Evolutionary conservation across 306 rosid genomes (phyloP).

Genomic region (Sindora glabra): DNA sequence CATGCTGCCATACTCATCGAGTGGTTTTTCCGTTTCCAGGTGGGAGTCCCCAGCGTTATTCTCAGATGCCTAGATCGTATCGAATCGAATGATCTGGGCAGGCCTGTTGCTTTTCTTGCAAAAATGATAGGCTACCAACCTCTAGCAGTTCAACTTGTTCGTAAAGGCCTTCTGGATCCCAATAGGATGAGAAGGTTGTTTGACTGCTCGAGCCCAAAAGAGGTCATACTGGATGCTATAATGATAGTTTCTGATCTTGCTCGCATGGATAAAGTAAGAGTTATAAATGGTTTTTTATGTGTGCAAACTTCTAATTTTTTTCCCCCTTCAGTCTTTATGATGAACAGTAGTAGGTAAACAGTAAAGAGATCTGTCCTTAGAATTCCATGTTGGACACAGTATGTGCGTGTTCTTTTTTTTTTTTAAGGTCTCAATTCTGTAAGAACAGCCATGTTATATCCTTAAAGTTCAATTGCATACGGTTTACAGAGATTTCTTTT

Average conservation of each 20-base stretch:
- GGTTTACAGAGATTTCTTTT: no score
- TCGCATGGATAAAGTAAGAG: conserved; percentile 89
- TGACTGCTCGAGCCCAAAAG: conserved; percentile 61
- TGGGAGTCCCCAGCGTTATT: conserved; percentile 65
- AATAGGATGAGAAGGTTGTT: conserved; percentile 68
- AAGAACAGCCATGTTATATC: no score
- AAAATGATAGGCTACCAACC: conserved; percentile 78
- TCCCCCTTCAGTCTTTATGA: conserved; percentile 3
- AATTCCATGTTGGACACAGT: no score
- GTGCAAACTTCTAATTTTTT: no score
- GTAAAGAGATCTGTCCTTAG: no score
- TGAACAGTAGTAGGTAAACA: background rate
- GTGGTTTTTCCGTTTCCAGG: conserved; percentile 48
- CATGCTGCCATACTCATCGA: conserved; percentile 14
- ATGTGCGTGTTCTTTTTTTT: no score
- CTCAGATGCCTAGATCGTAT: conserved; percentile 66
- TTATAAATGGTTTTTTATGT: conserved; percentile 7
- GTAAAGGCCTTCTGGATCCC: conserved; percentile 75
- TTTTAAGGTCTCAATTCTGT: no score
- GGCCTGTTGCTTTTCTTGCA: conserved; percentile 90
- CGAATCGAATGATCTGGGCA: conserved; percentile 63
- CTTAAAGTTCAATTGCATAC: no score
- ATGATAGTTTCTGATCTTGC: conserved; percentile 96
- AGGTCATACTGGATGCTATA: conserved; percentile 60
- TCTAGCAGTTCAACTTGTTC: conserved; percentile 72